A percentile compares a stretch with the other conserved stretches of the same genome.
Evolutionary conservation across 1,139 yeast species (phyloP).

Genomic region (Pichia cactophila): DNA sequence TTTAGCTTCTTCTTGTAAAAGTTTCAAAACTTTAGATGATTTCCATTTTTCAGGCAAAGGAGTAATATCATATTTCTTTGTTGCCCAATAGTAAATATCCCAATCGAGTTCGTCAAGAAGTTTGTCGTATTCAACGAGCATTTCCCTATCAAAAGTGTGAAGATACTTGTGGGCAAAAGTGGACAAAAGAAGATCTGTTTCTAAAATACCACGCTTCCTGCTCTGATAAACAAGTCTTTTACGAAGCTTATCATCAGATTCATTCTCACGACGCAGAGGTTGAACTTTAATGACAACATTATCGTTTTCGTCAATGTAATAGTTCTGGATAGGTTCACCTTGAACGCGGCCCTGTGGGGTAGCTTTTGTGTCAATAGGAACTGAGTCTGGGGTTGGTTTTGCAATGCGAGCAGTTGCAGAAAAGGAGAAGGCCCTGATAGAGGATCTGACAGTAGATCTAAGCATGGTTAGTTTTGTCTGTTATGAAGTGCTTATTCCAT

Average conservation of each 20-base stretch:
- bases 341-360: slow-evolving; percentile 17
- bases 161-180: slow-evolving; percentile 78
- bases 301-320: slow-evolving; percentile 22
- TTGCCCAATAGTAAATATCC: slow-evolving; percentile 99
- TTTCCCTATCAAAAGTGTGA: slow-evolving; percentile 48
- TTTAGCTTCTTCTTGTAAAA: slow-evolving; percentile 66
- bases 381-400: slow-evolving; percentile 11
- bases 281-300: slow-evolving; percentile 48
- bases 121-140: slow-evolving; percentile 78
- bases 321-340: slow-evolving; percentile 18
- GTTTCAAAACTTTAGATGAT: slow-evolving; percentile 51
- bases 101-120: slow-evolving; percentile 91
- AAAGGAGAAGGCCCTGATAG: not conserved
- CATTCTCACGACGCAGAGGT: slow-evolving; percentile 72
- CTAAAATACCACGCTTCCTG: slow-evolving; percentile 91
- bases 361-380: slow-evolving; percentile 10
- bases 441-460: not conserved
- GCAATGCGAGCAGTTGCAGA: slow-evolving; percentile 1
- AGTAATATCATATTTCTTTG: slow-evolving; percentile 67
- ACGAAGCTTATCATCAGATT: slow-evolving; percentile 65
- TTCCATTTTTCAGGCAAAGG: slow-evolving; percentile 87
- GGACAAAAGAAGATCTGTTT: slow-evolving; percentile 78
- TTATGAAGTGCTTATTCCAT: too few species aligned
- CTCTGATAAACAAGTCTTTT: slow-evolving; percentile 88
- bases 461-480: not conserved